Conservation (phyloP, 148 eudicot genomes). For the Diospyros lotus region DNA sequence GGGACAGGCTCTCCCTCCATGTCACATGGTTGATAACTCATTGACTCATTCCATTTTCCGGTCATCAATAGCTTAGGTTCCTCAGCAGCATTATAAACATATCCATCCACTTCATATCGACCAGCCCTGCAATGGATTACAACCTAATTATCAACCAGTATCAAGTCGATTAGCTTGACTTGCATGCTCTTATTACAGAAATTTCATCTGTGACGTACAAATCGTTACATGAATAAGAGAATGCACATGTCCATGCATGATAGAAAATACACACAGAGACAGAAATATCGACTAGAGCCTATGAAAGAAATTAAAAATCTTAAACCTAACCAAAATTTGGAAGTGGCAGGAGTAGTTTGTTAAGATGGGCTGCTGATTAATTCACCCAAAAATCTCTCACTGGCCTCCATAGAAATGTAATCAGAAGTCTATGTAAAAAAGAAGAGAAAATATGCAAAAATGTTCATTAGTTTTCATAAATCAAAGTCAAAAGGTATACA, state of each 20-base stretch:
- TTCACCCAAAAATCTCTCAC: not conserved
- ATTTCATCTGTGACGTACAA: too few relatives aligned
- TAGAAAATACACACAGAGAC: not conserved
- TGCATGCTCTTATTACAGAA: not conserved
- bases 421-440: not conserved
- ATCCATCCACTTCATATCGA: slow-evolving; percentile 94
- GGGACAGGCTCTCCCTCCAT: slow-evolving; percentile 85
- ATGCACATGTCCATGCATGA: not conserved
- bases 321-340: not conserved
- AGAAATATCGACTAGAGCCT: not conserved
- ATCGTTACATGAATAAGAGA: too few relatives aligned
- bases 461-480: not conserved
- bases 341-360: not conserved
- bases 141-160: slow-evolving; percentile 4
- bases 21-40: slow-evolving; percentile 93
- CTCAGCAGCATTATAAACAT: slow-evolving; percentile 76
- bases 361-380: not conserved
- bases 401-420: not conserved
- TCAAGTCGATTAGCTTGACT: not conserved
- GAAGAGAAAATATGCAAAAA: not conserved
- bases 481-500: not conserved
- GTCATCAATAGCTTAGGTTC: slow-evolving; percentile 90
- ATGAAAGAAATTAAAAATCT: not conserved
- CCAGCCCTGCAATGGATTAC: slow-evolving; percentile 52
- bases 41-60: slow-evolving; percentile 78